Conservation (phyloP, 2,329 filamentous ascomycete genomes). For the Zymoseptoria ardabiliae region DNA sequence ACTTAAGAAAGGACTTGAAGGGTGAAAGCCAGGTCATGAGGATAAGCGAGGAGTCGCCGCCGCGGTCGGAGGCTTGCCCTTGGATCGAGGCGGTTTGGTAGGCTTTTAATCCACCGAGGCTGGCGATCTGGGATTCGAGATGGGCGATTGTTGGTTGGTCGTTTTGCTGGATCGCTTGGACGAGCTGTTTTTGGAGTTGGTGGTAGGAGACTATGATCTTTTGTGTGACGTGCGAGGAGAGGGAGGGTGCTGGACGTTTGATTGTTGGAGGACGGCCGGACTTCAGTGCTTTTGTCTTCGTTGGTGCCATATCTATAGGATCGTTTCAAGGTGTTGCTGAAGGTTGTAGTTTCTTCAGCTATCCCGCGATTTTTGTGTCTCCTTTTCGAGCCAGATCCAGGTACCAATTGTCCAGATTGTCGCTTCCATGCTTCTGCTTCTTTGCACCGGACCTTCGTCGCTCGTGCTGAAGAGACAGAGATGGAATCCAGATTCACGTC, state of each 20-base stretch:
- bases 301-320: background rate
- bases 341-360: background rate
- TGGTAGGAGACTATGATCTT: slow-evolving; percentile 55
- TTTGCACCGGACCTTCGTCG: background rate
- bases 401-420: background rate
- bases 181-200: slow-evolving; percentile 50
- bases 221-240: slow-evolving; percentile 52
- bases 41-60: slow-evolving; percentile 56
- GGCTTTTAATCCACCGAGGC: slow-evolving; percentile 50
- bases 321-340: background rate
- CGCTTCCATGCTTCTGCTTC: background rate
- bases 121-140: slow-evolving; percentile 45
- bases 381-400: background rate
- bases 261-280: slow-evolving; percentile 39
- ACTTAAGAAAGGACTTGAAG: background rate
- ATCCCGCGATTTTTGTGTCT: background rate
- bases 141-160: slow-evolving; percentile 34
- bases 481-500: background rate
- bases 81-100: slow-evolving; percentile 58
- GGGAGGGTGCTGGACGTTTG: slow-evolving; percentile 29
- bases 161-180: slow-evolving; percentile 41
- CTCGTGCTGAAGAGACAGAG: background rate
- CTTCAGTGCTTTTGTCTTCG: slow-evolving; percentile 9
- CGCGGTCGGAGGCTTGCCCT: slow-evolving; percentile 53
- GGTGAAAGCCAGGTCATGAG: slow-evolving; percentile 51